phyloP scores from a whole-genome alignment of 805 yeast genomes.

The Jamesozyma piceae region DNA sequence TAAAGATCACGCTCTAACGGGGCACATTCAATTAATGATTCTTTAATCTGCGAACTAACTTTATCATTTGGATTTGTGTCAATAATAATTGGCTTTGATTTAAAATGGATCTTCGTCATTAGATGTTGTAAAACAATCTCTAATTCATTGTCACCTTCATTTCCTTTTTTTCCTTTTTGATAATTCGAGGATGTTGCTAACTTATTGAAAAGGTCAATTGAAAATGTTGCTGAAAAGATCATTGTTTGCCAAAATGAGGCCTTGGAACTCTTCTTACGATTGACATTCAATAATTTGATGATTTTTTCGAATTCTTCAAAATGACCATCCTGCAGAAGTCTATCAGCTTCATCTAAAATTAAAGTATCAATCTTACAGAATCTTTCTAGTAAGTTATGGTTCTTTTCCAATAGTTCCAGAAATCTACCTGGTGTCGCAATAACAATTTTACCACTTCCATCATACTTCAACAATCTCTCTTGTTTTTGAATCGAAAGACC shows the following conservation, averaged over 20 bases:
- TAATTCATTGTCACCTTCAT: conserved; percentile 28
- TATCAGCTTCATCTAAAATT: conserved; percentile 92
- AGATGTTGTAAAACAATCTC: conserved; percentile 60
- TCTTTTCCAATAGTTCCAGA: conserved; percentile 67
- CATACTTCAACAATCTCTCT: conserved; percentile 59
- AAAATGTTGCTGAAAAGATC: conserved; percentile 93
- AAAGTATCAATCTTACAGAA: conserved; percentile 39
- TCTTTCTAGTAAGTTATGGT: conserved; percentile 34
- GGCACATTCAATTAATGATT: conserved; percentile 86
- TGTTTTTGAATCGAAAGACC: conserved; percentile 93
- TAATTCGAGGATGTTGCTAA: conserved; percentile 37
- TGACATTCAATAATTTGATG: conserved; percentile 50
- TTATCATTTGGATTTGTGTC: conserved; percentile 83
- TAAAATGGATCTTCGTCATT: conserved; percentile 61
- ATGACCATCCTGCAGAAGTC: conserved; percentile 90
- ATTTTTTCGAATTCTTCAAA: conserved; percentile 85
- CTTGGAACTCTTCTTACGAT: conserved; percentile 30
- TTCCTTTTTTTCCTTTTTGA: conserved; percentile 12
- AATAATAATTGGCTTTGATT: conserved; percentile 57
- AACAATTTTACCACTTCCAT: conserved; percentile 61
- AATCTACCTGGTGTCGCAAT: conserved; percentile 96
- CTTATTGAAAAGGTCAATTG: conserved; percentile 71
- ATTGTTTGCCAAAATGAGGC: conserved; percentile 61
- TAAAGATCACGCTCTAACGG: conserved; percentile 83
- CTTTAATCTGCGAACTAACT: conserved; percentile 66